Evolutionary conservation across 306 rosid genomes (phyloP).

Genomic region (Ochetophila trinervis): DNA sequence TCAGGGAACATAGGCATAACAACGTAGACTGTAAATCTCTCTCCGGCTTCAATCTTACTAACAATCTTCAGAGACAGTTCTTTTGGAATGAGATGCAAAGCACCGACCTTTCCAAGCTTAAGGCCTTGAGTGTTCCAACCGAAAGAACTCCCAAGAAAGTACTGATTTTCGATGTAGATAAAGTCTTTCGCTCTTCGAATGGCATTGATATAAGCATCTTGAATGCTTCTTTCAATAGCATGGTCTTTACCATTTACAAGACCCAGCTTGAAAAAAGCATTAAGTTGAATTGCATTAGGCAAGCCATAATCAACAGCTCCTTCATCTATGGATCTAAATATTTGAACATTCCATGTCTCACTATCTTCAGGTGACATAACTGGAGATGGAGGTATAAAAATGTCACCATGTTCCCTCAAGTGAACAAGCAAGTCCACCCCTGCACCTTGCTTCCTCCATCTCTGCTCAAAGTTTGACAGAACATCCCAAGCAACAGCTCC

Average conservation of each 20-base stretch:
- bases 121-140: conserved; percentile 32
- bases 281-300: no score
- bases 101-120: conserved; percentile 30
- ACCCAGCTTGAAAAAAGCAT: conserved; percentile 21
- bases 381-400: conserved; percentile 29
- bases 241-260: conserved; percentile 29
- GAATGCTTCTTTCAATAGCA: conserved; percentile 43
- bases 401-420: background rate
- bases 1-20: conserved; percentile 62
- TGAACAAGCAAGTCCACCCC: conserved; percentile 24
- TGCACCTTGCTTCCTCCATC: conserved; percentile 44
- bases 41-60: conserved; percentile 49
- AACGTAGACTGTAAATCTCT: conserved; percentile 41
- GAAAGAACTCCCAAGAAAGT: conserved; percentile 49
- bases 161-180: conserved; percentile 51
- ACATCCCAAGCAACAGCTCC: conserved; percentile 53
- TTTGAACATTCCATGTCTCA: conserved; percentile 46
- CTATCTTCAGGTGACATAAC: conserved; percentile 27
- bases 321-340: conserved; percentile 46
- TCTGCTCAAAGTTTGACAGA: conserved; percentile 44
- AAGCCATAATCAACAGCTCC: conserved; percentile 31
- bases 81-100: conserved; percentile 40
- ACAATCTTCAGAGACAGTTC: conserved; percentile 53
- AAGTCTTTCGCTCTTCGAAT: conserved; percentile 42
- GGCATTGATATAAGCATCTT: conserved; percentile 47